Conservation (phyloP, 768 basidiomycete genomes). For the Termitomyces heimii region DNA sequence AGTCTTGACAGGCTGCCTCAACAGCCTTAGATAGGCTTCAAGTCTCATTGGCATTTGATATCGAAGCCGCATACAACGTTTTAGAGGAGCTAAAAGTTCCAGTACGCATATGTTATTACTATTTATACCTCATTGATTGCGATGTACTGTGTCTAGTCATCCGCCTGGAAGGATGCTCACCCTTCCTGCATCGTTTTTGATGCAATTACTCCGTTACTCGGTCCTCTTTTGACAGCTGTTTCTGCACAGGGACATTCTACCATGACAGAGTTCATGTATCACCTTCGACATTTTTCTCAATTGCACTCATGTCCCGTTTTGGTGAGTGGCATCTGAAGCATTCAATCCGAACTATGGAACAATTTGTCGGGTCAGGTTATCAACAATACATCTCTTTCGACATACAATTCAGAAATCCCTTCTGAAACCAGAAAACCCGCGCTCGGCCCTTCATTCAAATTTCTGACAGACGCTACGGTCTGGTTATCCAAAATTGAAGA, state of each 20-base stretch:
- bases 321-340: conserved; percentile 33
- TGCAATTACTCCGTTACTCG: conserved; percentile 55
- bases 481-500: conserved; percentile 45
- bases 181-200: conserved; percentile 59
- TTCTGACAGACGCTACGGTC: conserved; percentile 66
- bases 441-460: conserved; percentile 70
- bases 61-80: conserved; percentile 46
- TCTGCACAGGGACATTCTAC: conserved; percentile 73
- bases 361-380: conserved; percentile 39
- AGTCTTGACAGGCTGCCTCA: conserved; percentile 16
- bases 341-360: not conserved
- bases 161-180: conserved; percentile 2
- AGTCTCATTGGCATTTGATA: conserved; percentile 51
- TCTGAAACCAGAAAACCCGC: conserved; percentile 51
- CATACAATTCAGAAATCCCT: conserved; percentile 14
- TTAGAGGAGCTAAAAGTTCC: conserved; percentile 36
- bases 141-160: not conserved
- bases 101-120: conserved; percentile 5
- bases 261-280: conserved; percentile 68
- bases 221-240: conserved; percentile 54
- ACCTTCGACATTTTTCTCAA: conserved; percentile 47
- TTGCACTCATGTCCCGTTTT: conserved; percentile 41
- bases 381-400: conserved; percentile 43
- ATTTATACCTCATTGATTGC: not conserved
- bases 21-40: conserved; percentile 49